These are phyloP conservation scores for Pochonia chlamydosporia DNA, from an alignment of 2,329 filamentous ascomycete genomes.

Conservation along the genomic window DNA sequence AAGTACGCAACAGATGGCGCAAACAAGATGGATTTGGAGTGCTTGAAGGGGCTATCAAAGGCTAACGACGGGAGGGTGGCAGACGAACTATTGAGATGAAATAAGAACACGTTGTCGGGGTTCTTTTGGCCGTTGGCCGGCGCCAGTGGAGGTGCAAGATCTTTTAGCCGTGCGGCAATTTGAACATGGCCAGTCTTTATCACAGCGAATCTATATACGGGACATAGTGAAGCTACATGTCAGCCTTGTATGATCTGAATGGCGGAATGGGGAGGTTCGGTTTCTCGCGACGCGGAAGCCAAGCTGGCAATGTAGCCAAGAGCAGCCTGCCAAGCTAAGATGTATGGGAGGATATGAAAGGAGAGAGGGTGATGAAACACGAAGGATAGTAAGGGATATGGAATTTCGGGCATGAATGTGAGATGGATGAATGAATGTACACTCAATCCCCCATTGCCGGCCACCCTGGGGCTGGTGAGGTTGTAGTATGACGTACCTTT, in stretches of 20 bases:
- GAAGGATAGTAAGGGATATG: too few species aligned
- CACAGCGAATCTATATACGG: conserved; percentile 45
- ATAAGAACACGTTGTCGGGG: conserved; percentile 51
- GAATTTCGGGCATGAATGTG: not conserved
- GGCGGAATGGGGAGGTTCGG: not conserved
- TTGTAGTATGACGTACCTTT: conserved; percentile 27
- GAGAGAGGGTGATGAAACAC: not conserved
- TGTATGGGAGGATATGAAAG: not conserved
- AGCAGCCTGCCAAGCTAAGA: not conserved
- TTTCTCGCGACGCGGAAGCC: too few species aligned
- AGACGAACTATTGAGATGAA: conserved; percentile 53
- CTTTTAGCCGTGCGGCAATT: conserved; percentile 50
- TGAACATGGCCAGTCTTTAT: conserved; percentile 52
- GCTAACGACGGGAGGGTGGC: not conserved
- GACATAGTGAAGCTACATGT: not conserved
- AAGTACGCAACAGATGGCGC: not conserved
- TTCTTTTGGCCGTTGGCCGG: conserved; percentile 49
- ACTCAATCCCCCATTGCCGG: conserved; percentile 1
- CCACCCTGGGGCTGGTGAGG: conserved; percentile 1
- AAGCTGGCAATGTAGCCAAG: not conserved
- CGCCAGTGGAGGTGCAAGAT: conserved; percentile 48
- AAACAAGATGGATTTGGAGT: not conserved
- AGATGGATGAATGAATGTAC: not conserved
- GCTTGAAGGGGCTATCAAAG: not conserved
- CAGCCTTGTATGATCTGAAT: conserved; percentile 5